phyloP scores from a whole-genome alignment of 78 protist genomes.

The Planoprotostelium fungivorum region DNA sequence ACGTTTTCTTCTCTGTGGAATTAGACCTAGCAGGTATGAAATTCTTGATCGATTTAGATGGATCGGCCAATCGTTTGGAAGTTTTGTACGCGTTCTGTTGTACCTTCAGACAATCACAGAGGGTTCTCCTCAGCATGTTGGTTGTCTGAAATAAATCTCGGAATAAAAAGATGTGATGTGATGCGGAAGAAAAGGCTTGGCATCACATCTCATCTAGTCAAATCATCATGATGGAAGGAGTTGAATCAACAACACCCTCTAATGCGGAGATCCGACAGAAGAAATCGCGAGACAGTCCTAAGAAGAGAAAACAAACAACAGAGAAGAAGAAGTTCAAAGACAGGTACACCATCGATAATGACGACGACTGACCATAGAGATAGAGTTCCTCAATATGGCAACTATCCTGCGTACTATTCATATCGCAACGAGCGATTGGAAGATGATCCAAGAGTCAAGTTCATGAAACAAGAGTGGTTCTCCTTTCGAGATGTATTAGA shows the following conservation, averaged over 20 bases:
- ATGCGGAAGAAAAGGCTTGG: no score
- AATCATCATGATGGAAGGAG: background rate
- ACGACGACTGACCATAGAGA: background rate
- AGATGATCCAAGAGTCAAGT: background rate
- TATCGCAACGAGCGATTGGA: background rate
- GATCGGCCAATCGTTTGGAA: no score
- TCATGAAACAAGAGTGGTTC: constrained; percentile 2
- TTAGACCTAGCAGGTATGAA: no score
- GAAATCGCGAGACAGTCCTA: background rate
- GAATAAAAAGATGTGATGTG: no score
- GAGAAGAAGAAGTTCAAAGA: background rate
- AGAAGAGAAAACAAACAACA: background rate
- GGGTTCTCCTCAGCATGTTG: no score
- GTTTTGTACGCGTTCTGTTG: no score
- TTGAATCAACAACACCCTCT: background rate
- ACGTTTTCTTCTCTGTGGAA: no score
- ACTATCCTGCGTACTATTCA: background rate
- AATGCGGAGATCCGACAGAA: background rate
- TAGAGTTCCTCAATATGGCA: background rate
- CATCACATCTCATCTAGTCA: no score
- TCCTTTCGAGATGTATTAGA: background rate
- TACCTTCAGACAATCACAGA: no score
- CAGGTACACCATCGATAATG: background rate
- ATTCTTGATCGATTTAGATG: no score
- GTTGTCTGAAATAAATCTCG: no score